Evolutionary conservation across 306 rosid genomes (phyloP), one percentile per base, ranked within the genome.

Genomic region (Cotoneaster glaucophyllus): DNA sequence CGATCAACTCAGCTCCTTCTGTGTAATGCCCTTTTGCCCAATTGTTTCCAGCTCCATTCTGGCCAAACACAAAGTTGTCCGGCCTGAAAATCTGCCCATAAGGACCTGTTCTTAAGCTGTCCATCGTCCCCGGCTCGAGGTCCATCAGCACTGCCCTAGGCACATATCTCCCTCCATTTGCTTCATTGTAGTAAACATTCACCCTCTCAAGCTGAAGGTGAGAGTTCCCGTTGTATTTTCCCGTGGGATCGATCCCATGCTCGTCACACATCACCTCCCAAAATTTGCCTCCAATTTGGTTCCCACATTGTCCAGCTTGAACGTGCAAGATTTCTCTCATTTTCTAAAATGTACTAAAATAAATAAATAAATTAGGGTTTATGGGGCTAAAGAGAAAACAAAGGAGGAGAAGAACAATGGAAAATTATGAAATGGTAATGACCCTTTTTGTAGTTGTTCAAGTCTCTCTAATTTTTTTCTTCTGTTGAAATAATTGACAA

Each of bases 21-120:
- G 96, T 90, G 81, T 93, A 90, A 82, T 93, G 96, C 15, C 96
- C 97, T 76, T 92, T 92, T 22, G 97, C 97, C 97, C 97, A 92
- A 74, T 93, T 93, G 79, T 93, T 93, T 2, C 97, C 97, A 34
- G 97, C 97, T 21, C 97, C 97, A 79, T 90, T 93, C 69, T 93
- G 94, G 12, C 97, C 96, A 4, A 93, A 93, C 31, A 93, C 96
- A 32, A 90, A 93, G 85, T 93, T 93, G 78, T 93, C 97, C 15
- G 96, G 97, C 70, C 97, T 86, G 71, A 88, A 93, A 56, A 93
- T 87, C 52, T 87, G 85, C 18, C 97, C 97, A 69, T 69, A 87
- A 79, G 97, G 90, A 78, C 96, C 90, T 11, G 94, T 80, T 13
- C 94, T 84, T 65, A 93, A 78, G 84, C 94, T 90, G 78, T 93